Evolutionary conservation across 1,139 yeast genomes (phyloP), one percentile per base, ranked within the genome.

Genomic region (Wickerhamiella pararugosa): DNA sequence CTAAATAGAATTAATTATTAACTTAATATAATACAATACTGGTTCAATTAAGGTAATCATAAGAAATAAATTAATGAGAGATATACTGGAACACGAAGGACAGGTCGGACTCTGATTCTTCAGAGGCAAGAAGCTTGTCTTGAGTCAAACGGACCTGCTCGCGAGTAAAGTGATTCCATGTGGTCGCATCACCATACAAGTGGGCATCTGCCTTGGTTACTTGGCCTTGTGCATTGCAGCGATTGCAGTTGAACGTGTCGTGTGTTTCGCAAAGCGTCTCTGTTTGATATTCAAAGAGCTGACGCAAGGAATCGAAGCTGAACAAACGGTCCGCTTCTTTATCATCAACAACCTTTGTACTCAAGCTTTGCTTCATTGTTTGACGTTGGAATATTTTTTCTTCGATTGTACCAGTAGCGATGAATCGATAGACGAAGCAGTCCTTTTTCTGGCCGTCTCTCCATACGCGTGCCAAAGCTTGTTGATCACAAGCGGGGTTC

Each of bases 401-500:
- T 56, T 90, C 98, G 43, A 90, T 90, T 0, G 96, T 77, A 25
- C 98, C 98, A 0, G 97, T 87, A 8, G 93, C 74, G 46, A 90
- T 87, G 52, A 90, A 86, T 52, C 98, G 69, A 58, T 90, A 90
- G 42, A 90, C 92, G 56, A 80, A 90, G 63, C 98, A 90, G 60
- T 83, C 94, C 61, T 90, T 90, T 69, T 83, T 87, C 57, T 90
- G 98, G 0, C 98, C 98, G 63, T 90, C 98, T 67, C 98, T 79
- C 98, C 98, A 90, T 3, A 90, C 95, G 60, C 98, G 73, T 0
- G 98, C 98, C 47, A 90, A 67, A 0, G 98, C 98, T 62, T 90
- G 98, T 59, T 90, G 98, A 58, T 90, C 98, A 2, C 96, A 81
- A 0, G 98, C 98, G 0, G 98, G 98, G 54, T 90, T 90, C 98